Base-by-base conservation (phyloP, 306 rosid genomes). In the Leucaena leucocephala region DNA sequence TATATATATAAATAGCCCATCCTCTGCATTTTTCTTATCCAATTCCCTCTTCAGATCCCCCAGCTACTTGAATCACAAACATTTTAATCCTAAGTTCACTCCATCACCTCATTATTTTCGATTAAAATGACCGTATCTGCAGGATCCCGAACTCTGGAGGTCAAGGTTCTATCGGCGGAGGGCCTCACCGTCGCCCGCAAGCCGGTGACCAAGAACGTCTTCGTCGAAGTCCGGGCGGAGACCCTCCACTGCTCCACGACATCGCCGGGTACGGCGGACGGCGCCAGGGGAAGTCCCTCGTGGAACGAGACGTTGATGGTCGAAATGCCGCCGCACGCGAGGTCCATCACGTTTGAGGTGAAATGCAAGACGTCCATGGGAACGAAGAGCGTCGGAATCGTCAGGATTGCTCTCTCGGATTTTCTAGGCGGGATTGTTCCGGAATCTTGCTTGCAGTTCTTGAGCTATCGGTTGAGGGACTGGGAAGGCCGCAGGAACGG, bases 381-480 rank as follows among this genome's bases (percentile, higher is more conserved):
- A 2, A 36, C 11, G 3, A 83, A 76, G 74, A 68, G 71, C n/a
- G 40, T 90, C 21, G 96, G 86, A 0, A 48, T 83, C 8, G 86
- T 83, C 0, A 79, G 83, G 72, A 74, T 84, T 42, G 80, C 77
- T 4, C n/a, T 79, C 0, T 33, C 80, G 1, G 93, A 92, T 2
- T 82, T 92, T 4, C 4, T 61, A 0, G 89, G 86, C 4, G 87
- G 82, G 0, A 76, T 22, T 0, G 72, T 81, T 43, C 86, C 88
- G n/a, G 90, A 81, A 21, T 19, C 68, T 33, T 45, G 80, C 75
- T 34, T 75, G 85, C 91, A 87, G 74, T 82, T 81, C 40, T 61
- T 88, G 86, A 92, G 94, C 43, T 92, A 88, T 33, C 77, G 93
- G 75, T 36, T 90, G 77, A 85, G 91, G 79, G 87, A 88, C 8